A percentile compares a stretch with the other conserved stretches of the same genome.
Evolutionary conservation across 1,139 yeast species (phyloP).

Genomic region (Blastobotrys raffinosifermentans): DNA sequence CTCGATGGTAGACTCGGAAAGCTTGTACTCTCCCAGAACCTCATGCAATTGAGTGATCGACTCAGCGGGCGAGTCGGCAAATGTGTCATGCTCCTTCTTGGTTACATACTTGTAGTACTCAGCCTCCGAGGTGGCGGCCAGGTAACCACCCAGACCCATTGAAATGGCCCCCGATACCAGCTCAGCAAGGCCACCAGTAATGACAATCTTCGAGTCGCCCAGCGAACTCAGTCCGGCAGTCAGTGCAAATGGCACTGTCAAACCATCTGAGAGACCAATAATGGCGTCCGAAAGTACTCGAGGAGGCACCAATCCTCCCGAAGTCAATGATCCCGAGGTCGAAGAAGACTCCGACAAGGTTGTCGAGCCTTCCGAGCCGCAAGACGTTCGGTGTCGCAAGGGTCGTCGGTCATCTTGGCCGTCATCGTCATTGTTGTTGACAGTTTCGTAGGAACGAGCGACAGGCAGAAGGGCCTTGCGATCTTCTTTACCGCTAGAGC

Average conservation of each 20-base stretch:
- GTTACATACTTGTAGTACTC: slow-evolving; percentile 50
- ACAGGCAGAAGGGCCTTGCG: slow-evolving; percentile 28
- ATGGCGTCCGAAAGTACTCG: slow-evolving; percentile 74
- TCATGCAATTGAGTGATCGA: slow-evolving; percentile 56
- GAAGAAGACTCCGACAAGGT: too few species aligned
- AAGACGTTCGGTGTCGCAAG: not conserved
- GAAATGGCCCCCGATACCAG: slow-evolving; percentile 78
- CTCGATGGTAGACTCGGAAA: slow-evolving; percentile 57
- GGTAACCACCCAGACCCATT: slow-evolving; percentile 79
- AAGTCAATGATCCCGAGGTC: not conserved
- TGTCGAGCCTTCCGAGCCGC: not conserved
- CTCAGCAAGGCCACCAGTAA: slow-evolving; percentile 84
- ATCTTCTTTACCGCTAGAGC: slow-evolving; percentile 19
- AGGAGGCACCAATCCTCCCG: slow-evolving; percentile 31
- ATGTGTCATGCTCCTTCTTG: slow-evolving; percentile 55
- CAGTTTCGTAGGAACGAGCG: slow-evolving; percentile 22
- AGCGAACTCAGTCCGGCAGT: slow-evolving; percentile 76
- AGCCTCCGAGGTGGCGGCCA: slow-evolving; percentile 72
- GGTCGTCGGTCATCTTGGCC: slow-evolving; percentile 2
- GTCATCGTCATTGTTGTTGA: slow-evolving; percentile 13
- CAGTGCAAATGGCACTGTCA: slow-evolving; percentile 79
- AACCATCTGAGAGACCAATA: slow-evolving; percentile 74
- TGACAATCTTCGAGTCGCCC: slow-evolving; percentile 67
- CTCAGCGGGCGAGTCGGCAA: slow-evolving; percentile 48
- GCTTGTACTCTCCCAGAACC: slow-evolving; percentile 60